A percentile compares a stretch with the other conserved stretches of the same genome.
phyloP scores from a whole-genome alignment of 78 protist species.

The Ministeria vibrans region DNA sequence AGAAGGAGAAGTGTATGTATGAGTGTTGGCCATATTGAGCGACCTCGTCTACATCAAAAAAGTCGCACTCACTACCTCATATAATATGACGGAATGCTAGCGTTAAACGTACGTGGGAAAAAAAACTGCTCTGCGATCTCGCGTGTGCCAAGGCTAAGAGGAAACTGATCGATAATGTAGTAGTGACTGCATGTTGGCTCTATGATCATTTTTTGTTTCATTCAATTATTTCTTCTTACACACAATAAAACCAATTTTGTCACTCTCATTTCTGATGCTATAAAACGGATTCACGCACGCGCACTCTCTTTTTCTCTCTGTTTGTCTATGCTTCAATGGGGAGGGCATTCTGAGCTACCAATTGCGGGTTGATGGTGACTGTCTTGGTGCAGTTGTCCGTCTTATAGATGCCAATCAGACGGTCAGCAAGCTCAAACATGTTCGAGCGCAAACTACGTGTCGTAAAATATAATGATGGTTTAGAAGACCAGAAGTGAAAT shows the following conservation, averaged over 20 bases:
- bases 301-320: background rate
- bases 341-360: background rate
- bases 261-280: background rate
- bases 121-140: no score
- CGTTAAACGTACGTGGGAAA: no score
- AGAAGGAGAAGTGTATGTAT: no score
- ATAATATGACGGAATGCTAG: no score
- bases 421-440: conserved; percentile 99
- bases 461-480: background rate
- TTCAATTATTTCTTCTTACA: background rate
- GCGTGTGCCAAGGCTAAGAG: no score
- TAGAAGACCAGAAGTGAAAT: background rate
- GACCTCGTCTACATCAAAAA: no score
- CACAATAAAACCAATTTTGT: background rate
- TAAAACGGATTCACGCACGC: background rate
- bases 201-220: background rate
- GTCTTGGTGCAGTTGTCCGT: conserved; percentile 87
- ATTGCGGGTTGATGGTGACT: conserved; percentile 89
- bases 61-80: no score
- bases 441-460: conserved; percentile 86
- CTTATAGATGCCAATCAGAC: conserved; percentile 98
- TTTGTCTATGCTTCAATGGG: background rate
- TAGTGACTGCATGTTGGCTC: background rate
- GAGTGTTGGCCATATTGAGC: no score
- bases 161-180: no score